Evolutionary conservation across 2,329 filamentous ascomycete genomes (phyloP).

Genomic region (Fusarium abutilonis): DNA sequence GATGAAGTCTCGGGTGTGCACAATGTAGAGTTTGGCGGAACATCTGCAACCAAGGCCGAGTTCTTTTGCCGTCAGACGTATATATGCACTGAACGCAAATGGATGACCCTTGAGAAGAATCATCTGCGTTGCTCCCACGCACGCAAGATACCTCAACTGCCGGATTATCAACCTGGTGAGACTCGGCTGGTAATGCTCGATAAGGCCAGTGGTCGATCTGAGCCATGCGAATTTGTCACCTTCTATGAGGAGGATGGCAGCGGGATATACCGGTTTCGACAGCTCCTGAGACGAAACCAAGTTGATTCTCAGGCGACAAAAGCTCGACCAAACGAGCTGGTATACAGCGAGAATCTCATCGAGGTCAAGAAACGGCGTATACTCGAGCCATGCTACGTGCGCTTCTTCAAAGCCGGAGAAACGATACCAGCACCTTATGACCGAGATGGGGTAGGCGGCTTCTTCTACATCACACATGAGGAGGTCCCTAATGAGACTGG

Average conservation of each 20-base stretch:
- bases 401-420: conserved; percentile 59
- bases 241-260: conserved; percentile 31
- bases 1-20: conserved; percentile 68
- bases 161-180: conserved; percentile 62
- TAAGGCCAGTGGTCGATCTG: conserved; percentile 53
- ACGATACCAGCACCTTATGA: conserved; percentile 71
- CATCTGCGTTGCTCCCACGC: conserved; percentile 66
- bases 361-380: conserved; percentile 55
- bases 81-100: conserved; percentile 66
- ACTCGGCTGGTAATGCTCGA: conserved; percentile 63
- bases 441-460: conserved; percentile 70
- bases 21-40: conserved; percentile 65
- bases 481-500: conserved; percentile 4
- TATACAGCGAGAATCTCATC: conserved; percentile 61
- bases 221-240: conserved; percentile 69
- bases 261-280: conserved; percentile 56
- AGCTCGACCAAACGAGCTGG: conserved; percentile 65
- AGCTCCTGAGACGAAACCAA: conserved; percentile 60
- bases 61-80: conserved; percentile 80
- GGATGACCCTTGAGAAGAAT: conserved; percentile 63
- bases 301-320: conserved; percentile 48
- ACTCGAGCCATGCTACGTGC: conserved; percentile 66
- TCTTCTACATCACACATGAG: conserved; percentile 68
- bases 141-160: conserved; percentile 21
- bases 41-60: conserved; percentile 57